A percentile compares a stretch with the other conserved stretches of the same genome.
These are phyloP conservation scores for Isatis tinctoria DNA, from an alignment of 345 rosid genomes.

Conservation along the genomic window DNA sequence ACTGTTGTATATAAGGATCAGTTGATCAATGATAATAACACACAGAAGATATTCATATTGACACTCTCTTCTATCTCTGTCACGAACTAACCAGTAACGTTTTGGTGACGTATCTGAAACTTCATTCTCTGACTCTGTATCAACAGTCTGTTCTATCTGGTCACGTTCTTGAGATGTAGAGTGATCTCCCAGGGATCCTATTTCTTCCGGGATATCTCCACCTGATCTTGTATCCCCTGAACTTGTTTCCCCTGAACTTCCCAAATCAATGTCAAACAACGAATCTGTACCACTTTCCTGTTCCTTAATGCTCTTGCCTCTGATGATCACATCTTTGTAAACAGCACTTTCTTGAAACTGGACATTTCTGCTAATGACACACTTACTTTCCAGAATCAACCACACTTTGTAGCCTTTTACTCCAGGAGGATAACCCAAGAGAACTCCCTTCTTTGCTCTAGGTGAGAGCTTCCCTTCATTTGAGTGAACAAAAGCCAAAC, in stretches of 20 bases:
- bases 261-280: no score
- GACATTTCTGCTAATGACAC: neutral
- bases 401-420: neutral
- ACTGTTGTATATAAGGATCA: no score
- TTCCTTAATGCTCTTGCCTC: neutral
- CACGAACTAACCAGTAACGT: neutral
- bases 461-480: neutral
- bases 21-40: no score
- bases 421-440: neutral
- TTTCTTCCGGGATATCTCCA: neutral
- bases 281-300: neutral
- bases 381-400: neutral
- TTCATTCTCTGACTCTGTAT: no score
- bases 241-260: no score
- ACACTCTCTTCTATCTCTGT: neutral
- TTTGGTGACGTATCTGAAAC: neutral
- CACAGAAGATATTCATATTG: no score
- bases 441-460: neutral
- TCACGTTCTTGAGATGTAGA: no score
- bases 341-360: neutral
- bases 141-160: no score
- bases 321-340: neutral
- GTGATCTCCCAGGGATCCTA: neutral
- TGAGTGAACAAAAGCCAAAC: neutral
- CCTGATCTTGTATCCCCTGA: no score